phyloP scores from a whole-genome alignment of 83 land plant species.

The Larix sibirica region DNA sequence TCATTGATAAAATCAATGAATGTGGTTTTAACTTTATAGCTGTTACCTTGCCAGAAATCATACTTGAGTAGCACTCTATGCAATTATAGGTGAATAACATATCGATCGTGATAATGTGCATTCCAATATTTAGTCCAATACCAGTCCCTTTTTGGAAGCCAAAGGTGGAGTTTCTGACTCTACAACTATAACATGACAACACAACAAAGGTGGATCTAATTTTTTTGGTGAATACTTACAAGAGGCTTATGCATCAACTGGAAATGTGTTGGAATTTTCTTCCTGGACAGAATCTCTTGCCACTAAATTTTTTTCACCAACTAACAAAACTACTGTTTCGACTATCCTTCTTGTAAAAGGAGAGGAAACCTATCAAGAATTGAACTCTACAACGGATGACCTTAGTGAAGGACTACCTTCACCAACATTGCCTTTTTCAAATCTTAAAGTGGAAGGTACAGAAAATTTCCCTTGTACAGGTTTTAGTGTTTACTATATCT shows the following conservation, averaged over 20 bases:
- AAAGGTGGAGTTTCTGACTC: neutral
- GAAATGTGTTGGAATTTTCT: neutral
- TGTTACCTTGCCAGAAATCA: neutral
- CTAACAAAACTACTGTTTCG: neutral
- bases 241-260: neutral
- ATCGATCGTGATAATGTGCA: neutral
- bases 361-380: neutral
- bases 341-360: neutral
- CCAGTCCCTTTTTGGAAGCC: neutral
- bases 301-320: neutral
- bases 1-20: neutral
- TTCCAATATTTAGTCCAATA: neutral
- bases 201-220: neutral
- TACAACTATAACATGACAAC: neutral
- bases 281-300: neutral
- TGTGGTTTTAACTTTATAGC: neutral
- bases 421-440: neutral
- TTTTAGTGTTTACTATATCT: neutral
- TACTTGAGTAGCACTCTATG: neutral
- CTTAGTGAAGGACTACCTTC: neutral
- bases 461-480: neutral
- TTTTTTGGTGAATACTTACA: neutral
- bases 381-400: neutral
- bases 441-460: conserved; percentile 1
- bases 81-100: neutral